phyloP scores from a whole-genome alignment of 495 filamentous ascomycete genomes.

The Neurospora sp. region DNA sequence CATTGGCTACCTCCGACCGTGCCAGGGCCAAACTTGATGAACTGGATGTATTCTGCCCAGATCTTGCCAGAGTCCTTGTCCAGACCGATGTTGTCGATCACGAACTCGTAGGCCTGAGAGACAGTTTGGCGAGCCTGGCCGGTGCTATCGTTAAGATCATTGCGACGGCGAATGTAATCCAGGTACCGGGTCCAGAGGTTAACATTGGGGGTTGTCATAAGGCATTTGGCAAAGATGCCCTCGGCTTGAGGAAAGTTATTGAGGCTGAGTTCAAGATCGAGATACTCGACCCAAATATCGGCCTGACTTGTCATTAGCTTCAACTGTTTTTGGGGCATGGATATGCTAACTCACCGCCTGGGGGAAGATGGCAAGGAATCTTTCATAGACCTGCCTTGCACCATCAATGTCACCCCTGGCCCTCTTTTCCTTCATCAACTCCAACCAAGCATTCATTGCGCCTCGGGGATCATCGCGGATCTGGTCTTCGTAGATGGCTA shows the following conservation, averaged over 20 bases:
- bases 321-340: neutral
- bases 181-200: conserved; percentile 89
- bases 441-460: conserved; percentile 82
- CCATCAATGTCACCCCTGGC: conserved; percentile 72
- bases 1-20: conserved; percentile 72
- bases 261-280: conserved; percentile 75
- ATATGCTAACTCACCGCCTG: conserved; percentile 60
- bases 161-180: conserved; percentile 84
- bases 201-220: conserved; percentile 66
- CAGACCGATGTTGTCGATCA: conserved; percentile 77
- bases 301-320: conserved; percentile 48
- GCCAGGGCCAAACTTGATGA: conserved; percentile 78
- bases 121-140: conserved; percentile 67
- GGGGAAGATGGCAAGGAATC: conserved; percentile 80
- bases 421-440: conserved; percentile 75
- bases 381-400: conserved; percentile 68
- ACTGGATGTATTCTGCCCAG: conserved; percentile 89
- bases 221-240: conserved; percentile 64
- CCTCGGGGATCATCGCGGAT: conserved; percentile 85
- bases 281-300: conserved; percentile 77
- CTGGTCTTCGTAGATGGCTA: conserved; percentile 81
- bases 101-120: conserved; percentile 78
- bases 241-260: conserved; percentile 70
- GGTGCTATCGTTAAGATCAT: conserved; percentile 74
- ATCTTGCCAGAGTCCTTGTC: conserved; percentile 86